Percentiles rank a stretch among this genome's conserved stretches.
Conservation (phyloP, 768 basidiomycete genomes). For the Rubroboletus satanas region DNA sequence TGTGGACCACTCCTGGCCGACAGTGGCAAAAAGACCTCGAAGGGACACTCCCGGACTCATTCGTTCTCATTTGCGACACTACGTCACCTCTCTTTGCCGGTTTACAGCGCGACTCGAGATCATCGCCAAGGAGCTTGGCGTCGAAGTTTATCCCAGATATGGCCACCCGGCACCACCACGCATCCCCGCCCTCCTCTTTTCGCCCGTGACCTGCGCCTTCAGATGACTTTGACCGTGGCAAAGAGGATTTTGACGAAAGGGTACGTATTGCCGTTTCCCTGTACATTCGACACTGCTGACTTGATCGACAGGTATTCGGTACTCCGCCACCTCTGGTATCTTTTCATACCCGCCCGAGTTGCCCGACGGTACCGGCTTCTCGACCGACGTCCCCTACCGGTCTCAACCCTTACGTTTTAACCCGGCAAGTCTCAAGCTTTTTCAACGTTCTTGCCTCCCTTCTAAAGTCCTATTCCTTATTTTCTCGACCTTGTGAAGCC, state of each 20-base stretch:
- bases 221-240: conserved; percentile 57
- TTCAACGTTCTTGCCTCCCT: too few relatives aligned
- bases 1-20: background rate
- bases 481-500: too few relatives aligned
- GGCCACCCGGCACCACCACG: too few relatives aligned
- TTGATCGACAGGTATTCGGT: conserved; percentile 63
- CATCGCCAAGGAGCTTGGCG: too few relatives aligned
- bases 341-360: conserved; percentile 62
- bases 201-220: too few relatives aligned
- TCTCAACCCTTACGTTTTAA: conserved; percentile 18
- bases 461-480: too few relatives aligned
- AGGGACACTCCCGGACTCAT: background rate
- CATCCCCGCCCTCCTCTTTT: too few relatives aligned
- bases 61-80: too few relatives aligned
- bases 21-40: background rate
- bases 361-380: conserved; percentile 31
- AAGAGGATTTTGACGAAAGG: conserved; percentile 71
- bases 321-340: conserved; percentile 74
- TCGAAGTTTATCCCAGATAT: too few relatives aligned
- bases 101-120: too few relatives aligned
- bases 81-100: too few relatives aligned
- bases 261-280: conserved; percentile 33
- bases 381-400: conserved; percentile 23
- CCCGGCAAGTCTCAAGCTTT: too few relatives aligned
- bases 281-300: background rate